Base-by-base conservation (phyloP, 1,284 basidiomycete species). In the Fomes fomentarius region DNA sequence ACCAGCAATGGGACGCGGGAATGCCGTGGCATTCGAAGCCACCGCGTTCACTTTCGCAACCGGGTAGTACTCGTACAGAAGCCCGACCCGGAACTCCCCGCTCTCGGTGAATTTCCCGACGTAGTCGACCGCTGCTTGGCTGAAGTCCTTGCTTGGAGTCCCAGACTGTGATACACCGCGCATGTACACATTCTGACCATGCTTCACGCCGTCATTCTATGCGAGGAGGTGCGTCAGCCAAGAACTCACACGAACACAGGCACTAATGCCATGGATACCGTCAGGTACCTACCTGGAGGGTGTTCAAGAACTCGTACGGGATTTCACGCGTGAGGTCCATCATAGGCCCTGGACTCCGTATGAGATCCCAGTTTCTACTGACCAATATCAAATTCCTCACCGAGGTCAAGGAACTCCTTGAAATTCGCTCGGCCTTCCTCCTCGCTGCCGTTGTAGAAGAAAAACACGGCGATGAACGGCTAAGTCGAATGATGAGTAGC, bases 361-460 rank as follows among this genome's bases (percentile, higher is more conserved):
- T n/a, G n/a, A n/a, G n/a, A n/a, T n/a, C n/a, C n/a, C n/a, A n/a
- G n/a, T n/a, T n/a, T n/a, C n/a, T n/a, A n/a, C n/a, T n/a, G n/a
- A n/a, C n/a, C n/a, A n/a, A n/a, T n/a, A n/a, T n/a, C n/a, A n/a
- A n/a, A n/a, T 6, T 30, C 12, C 28, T 30, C 12, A 79, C 76
- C 70, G 38, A 77, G 65, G 57, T 79, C 75, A 34, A 75, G 72
- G 57, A 84, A 72, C 7, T 62, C 54, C 58, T 79, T 79, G 63
- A 74, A 83, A 3, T 67, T 71, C 15, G 65, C 63, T 37, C 74
- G 70, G 3, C 80, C 83, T 56, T 81, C 76, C 11, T 69, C 69
- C 58, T 77, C 79, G 0, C 73, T 67, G 0, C 81, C 80, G 58
- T 82, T 81, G 64, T 77, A 84, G 62, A 84, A 82, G 9, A 78